Conservation (phyloP, 768 basidiomycete species). For the Panaeolus cyanescens region DNA sequence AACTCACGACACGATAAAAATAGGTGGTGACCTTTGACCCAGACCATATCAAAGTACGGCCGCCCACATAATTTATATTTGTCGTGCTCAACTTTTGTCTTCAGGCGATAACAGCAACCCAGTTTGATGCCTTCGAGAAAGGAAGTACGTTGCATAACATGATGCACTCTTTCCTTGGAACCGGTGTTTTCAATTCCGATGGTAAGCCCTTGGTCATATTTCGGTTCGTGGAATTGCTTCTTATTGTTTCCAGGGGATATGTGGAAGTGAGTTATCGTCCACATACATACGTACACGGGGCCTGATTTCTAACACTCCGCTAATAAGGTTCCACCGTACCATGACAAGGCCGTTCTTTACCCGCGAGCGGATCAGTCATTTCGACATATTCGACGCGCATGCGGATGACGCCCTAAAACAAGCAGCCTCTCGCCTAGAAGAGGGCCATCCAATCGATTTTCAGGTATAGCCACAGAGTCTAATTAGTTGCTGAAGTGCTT, state of each 20-base stretch:
- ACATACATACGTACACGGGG: background rate
- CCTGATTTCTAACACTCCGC: background rate
- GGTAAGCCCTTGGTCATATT: background rate
- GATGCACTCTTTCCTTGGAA: conserved; percentile 4
- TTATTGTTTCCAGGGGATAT: conserved; percentile 25
- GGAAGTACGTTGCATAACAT: conserved; percentile 1
- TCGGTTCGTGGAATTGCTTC: background rate
- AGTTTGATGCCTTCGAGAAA: conserved; percentile 8
- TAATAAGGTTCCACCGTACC: conserved; percentile 54
- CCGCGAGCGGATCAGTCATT: conserved; percentile 58
- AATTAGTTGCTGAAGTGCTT: conserved; percentile 43
- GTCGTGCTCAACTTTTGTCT: background rate
- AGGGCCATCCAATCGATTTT: conserved; percentile 59
- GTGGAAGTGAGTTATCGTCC: conserved; percentile 34
- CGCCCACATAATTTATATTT: background rate
- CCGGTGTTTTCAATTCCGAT: conserved; percentile 10
- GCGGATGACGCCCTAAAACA: conserved; percentile 43
- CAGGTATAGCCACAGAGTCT: conserved; percentile 34
- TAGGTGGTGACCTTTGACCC: conserved; percentile 9
- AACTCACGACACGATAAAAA: background rate
- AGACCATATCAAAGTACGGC: conserved; percentile 5
- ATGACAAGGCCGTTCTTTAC: conserved; percentile 68
- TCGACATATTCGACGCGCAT: conserved; percentile 61
- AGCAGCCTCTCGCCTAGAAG: conserved; percentile 48
- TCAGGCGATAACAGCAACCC: conserved; percentile 6